Evolutionary conservation across 1,284 basidiomycete species (phyloP).

Genomic region (Melampsora abietis-canadensis): DNA sequence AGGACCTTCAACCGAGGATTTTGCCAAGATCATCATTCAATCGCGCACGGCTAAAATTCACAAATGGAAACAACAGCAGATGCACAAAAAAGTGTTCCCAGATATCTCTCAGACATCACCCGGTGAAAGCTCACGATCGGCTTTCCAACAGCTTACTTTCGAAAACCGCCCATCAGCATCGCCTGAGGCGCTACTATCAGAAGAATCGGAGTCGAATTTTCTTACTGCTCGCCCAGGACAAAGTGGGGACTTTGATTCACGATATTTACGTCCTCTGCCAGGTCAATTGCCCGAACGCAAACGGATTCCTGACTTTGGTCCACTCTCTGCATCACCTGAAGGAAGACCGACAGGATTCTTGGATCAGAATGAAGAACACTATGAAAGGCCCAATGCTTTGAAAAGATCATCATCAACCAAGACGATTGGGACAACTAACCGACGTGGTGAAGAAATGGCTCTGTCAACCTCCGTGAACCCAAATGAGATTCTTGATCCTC

Average conservation of each 20-base stretch:
- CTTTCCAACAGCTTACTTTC: background rate
- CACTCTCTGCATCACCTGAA: background rate
- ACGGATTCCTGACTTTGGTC: slow-evolving; percentile 14
- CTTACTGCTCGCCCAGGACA: background rate
- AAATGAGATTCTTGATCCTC: background rate
- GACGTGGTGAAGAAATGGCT: background rate
- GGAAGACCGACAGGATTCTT: background rate
- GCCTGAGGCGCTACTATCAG: background rate
- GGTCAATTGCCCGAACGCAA: background rate
- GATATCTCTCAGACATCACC: background rate
- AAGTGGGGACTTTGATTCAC: background rate
- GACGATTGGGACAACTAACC: background rate
- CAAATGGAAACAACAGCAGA: slow-evolving; percentile 55
- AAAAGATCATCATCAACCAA: slow-evolving; percentile 4
- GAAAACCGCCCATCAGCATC: background rate
- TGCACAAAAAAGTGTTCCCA: slow-evolving; percentile 2
- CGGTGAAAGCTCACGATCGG: background rate
- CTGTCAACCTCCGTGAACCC: background rate
- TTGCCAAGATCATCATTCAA: slow-evolving; percentile 60
- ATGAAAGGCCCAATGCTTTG: background rate
- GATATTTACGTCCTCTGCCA: background rate
- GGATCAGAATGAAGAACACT: background rate
- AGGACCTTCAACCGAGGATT: slow-evolving; percentile 56
- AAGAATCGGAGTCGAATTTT: background rate
- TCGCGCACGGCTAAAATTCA: slow-evolving; percentile 59